Percentiles rank a stretch among this genome's conserved stretches.
Conservation (phyloP, 1,284 basidiomycete genomes). For the Heliocybe sulcata region DNA sequence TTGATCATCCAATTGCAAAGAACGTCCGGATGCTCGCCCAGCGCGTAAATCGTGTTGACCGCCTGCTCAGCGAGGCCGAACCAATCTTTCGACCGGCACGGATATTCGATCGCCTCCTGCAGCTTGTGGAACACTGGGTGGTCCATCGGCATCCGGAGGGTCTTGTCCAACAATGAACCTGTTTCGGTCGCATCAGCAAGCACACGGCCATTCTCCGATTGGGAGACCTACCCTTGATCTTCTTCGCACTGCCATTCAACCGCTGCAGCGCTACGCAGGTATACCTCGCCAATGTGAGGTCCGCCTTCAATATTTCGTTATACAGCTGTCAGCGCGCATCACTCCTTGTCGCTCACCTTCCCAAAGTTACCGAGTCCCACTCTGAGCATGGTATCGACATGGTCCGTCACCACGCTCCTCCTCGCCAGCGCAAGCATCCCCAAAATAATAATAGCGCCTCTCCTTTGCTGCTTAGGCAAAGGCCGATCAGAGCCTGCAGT, state of each 20-base stretch:
- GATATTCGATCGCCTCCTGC: slow-evolving; percentile 70
- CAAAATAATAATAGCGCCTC: slow-evolving; percentile 91
- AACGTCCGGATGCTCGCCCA: slow-evolving; percentile 90
- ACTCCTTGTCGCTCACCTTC: slow-evolving; percentile 40
- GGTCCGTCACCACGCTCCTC: slow-evolving; percentile 80
- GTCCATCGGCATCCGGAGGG: slow-evolving; percentile 83
- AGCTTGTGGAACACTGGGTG: slow-evolving; percentile 83
- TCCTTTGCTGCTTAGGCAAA: slow-evolving; percentile 77
- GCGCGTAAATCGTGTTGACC: slow-evolving; percentile 92
- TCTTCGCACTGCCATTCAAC: slow-evolving; percentile 92
- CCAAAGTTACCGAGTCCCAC: slow-evolving; percentile 87
- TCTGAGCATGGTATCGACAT: slow-evolving; percentile 79
- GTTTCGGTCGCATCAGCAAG: not conserved
- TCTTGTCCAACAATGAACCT: slow-evolving; percentile 88
- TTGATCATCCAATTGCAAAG: slow-evolving; percentile 82
- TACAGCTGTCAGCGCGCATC: no score
- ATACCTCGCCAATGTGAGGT: slow-evolving; percentile 87
- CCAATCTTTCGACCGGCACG: slow-evolving; percentile 85
- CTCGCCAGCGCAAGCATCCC: slow-evolving; percentile 93
- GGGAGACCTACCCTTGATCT: slow-evolving; percentile 76
- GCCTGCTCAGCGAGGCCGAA: slow-evolving; percentile 96
- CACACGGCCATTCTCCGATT: not conserved
- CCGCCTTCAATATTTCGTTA: slow-evolving; percentile 60
- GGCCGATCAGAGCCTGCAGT: slow-evolving; percentile 59
- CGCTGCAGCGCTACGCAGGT: slow-evolving; percentile 92